Evolutionary conservation across 306 rosid species (phyloP), one percentile per base, ranked within the genome.

Genomic region (Trifolium dubium): DNA sequence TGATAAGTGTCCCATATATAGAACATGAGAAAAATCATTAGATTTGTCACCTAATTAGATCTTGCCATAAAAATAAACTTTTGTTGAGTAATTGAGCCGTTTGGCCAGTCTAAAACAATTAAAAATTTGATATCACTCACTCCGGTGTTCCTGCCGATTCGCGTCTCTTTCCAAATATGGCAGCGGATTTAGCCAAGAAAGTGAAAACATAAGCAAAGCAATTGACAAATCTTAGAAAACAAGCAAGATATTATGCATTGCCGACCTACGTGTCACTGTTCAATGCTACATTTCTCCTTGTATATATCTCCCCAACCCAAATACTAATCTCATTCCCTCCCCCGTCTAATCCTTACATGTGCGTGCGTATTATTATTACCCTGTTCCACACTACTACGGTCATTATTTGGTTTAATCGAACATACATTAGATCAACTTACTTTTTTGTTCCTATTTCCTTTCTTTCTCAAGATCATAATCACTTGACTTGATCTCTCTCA

Each of bases 231-330:
- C 43, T 28, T 67, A 56, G n/a, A 72, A 77, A 80, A 82, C 51
- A 29, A 75, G 80, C 55, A n/a, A 46, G 8, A 76, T 8, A 19
- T 34, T 61, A 31, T 44, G 13, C 70, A 66, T 56, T 17, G 78
- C 69, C 64, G 72, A 29, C 50, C 46, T 67, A 77, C 81, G 83
- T 63, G 85, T 89, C 77, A 11, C 67, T 62, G 43, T 71, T 75
- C 72, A 17, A n/a, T 46, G 31, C 35, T 23, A 23, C 23, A 30
- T 54, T 6, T 5, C 23, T 23, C 23, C 23, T 23, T 29, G 9
- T 5, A 61, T 6, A 11, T 4, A 14, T 64, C 65, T 72, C 40
- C 28, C 49, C 3, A 28, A 51, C 28, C 49, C 3, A 28, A 51
- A 32, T 81, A 82, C n/a, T n/a, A n/a, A n/a, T 76, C 86, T 78